Evolutionary conservation across 2,329 filamentous ascomycete species (phyloP).

Genomic region (Colletotrichum gigasporum): DNA sequence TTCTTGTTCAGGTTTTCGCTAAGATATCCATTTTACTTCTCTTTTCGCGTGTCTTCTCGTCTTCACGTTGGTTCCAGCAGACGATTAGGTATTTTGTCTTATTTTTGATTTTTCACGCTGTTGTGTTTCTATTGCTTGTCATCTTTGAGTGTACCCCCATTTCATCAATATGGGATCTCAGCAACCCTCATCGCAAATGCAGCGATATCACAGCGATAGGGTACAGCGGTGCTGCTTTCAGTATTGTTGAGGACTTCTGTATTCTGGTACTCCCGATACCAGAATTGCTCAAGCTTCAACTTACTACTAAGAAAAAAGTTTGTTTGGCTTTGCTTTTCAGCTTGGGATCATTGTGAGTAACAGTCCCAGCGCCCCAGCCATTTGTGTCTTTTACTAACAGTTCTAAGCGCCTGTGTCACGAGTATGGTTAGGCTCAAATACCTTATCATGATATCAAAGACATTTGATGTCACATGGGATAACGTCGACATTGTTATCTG

Average conservation of each 20-base stretch:
- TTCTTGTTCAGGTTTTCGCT: constrained; percentile 33
- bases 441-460: constrained; percentile 18
- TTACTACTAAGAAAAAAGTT: constrained; percentile 17
- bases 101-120: constrained; percentile 29
- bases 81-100: constrained; percentile 1
- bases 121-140: constrained; percentile 34
- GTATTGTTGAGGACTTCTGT: constrained; percentile 28
- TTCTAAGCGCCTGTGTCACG: constrained; percentile 24
- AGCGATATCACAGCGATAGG: constrained; percentile 18
- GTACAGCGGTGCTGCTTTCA: constrained; percentile 12
- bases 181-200: background rate
- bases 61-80: constrained; percentile 11
- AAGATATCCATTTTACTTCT: constrained; percentile 38
- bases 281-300: constrained; percentile 16
- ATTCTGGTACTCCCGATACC: constrained; percentile 27
- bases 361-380: background rate
- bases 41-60: constrained; percentile 33
- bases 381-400: background rate
- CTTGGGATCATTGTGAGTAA: constrained; percentile 29
- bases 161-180: constrained; percentile 25
- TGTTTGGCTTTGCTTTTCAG: constrained; percentile 19
- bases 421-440: constrained; percentile 32
- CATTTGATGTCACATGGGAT: constrained; percentile 32
- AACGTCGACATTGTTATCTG: constrained; percentile 42
- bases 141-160: constrained; percentile 30